Conservation (phyloP, 345 rosid species). For the Euclidium syriacum region DNA sequence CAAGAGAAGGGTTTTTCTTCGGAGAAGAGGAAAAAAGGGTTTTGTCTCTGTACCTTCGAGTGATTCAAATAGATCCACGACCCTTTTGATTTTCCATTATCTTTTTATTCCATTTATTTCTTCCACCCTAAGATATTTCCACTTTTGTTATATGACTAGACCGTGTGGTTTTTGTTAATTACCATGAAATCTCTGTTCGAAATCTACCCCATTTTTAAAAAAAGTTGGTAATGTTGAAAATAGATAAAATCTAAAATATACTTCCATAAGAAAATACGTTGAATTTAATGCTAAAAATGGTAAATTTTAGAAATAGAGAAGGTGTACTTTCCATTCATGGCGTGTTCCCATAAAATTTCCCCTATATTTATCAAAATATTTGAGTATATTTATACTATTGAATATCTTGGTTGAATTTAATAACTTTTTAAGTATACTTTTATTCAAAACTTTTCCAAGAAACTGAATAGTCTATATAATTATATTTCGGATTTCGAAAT, state of each 20-base stretch:
- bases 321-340: background rate
- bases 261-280: background rate
- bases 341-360: background rate
- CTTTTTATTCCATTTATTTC: background rate
- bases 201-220: background rate
- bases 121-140: conserved; percentile 29
- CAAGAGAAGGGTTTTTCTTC: conserved; percentile 39
- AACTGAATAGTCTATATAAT: no score
- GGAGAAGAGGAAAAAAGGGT: conserved; percentile 48
- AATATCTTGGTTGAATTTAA: no score
- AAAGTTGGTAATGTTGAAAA: background rate
- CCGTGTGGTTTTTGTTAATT: background rate
- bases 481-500: no score
- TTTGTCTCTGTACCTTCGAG: conserved; percentile 30
- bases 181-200: background rate
- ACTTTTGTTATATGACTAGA: background rate
- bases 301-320: background rate
- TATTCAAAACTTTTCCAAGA: no score
- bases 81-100: background rate
- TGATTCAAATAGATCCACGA: conserved; percentile 62
- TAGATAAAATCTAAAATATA: background rate
- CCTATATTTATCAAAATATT: background rate
- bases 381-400: no score
- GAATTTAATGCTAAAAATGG: background rate
- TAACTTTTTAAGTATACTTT: no score